Evolutionary conservation across 1,139 yeast genomes (phyloP).

Genomic region (Taiozyma sp.): DNA sequence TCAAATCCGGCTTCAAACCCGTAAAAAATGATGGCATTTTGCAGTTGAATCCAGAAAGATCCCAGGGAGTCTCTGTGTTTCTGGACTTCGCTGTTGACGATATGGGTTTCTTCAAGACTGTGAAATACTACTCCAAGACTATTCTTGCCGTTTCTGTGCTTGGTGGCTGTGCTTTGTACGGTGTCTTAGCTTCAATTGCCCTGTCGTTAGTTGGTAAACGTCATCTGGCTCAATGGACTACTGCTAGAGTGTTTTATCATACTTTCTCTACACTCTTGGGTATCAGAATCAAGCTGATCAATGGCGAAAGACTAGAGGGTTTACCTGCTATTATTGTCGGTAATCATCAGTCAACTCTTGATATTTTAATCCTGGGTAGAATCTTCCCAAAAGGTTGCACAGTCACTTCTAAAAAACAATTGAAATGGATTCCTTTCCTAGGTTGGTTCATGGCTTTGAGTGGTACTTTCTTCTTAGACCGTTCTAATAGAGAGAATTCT

Average conservation of each 20-base stretch:
- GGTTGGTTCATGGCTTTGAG: slow-evolving; percentile 96
- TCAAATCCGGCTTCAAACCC: neutral
- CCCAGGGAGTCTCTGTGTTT: neutral
- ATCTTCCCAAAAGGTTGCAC: slow-evolving; percentile 86
- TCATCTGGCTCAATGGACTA: slow-evolving; percentile 82
- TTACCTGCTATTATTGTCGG: slow-evolving; percentile 80
- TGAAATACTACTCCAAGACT: slow-evolving; percentile 54
- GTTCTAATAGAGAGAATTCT: slow-evolving; percentile 76
- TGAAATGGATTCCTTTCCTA: slow-evolving; percentile 83
- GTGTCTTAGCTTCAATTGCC: slow-evolving; percentile 70
- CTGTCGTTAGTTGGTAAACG: slow-evolving; percentile 69
- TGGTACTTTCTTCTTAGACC: slow-evolving; percentile 87
- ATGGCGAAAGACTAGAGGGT: slow-evolving; percentile 48
- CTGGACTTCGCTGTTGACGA: neutral
- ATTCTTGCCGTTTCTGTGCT: slow-evolving; percentile 48
- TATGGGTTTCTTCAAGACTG: slow-evolving; percentile 23
- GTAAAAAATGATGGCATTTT: neutral
- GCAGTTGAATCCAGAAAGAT: neutral
- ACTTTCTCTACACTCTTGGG: slow-evolving; percentile 61
- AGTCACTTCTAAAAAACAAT: slow-evolving; percentile 85
- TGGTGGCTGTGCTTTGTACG: slow-evolving; percentile 63
- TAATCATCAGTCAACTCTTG: slow-evolving; percentile 91
- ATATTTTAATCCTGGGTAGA: slow-evolving; percentile 72
- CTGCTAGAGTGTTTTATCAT: slow-evolving; percentile 77
- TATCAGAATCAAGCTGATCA: slow-evolving; percentile 61